These are phyloP conservation scores for Candida insectorum DNA, from an alignment of 805 yeast species.

Conservation along the genomic window DNA sequence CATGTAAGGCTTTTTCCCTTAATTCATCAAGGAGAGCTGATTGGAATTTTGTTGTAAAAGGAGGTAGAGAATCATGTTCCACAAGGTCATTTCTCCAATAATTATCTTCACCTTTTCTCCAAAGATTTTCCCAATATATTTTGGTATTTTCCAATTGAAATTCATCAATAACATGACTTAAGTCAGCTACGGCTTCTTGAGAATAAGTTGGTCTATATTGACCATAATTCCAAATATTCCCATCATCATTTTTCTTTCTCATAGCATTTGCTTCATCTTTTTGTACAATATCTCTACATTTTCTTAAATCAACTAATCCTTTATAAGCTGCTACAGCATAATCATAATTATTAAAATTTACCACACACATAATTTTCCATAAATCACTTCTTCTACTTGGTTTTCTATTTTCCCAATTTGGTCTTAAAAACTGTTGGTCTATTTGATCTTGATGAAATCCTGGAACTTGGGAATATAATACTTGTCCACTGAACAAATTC, in stretches of 20 bases:
- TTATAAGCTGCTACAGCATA: slow-evolving; percentile 70
- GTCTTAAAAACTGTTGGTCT: slow-evolving; percentile 68
- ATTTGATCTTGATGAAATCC: slow-evolving; percentile 57
- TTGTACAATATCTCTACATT: slow-evolving; percentile 63
- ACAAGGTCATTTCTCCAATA: slow-evolving; percentile 65
- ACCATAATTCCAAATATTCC: slow-evolving; percentile 81
- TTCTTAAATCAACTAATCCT: slow-evolving; percentile 69
- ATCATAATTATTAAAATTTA: slow-evolving; percentile 57
- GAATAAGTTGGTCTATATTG: slow-evolving; percentile 88
- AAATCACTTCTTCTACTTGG: slow-evolving; percentile 81
- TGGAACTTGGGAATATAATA: slow-evolving; percentile 82
- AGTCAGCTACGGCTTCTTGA: slow-evolving; percentile 88
- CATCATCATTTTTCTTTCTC: slow-evolving; percentile 71
- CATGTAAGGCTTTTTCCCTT: slow-evolving; percentile 37
- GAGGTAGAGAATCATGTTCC: slow-evolving; percentile 57
- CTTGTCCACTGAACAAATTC: slow-evolving; percentile 87
- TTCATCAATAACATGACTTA: slow-evolving; percentile 66
- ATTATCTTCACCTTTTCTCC: slow-evolving; percentile 80
- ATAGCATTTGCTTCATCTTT: slow-evolving; percentile 58
- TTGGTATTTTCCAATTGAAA: slow-evolving; percentile 46
- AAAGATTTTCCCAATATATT: slow-evolving; percentile 78
- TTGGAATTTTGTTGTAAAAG: slow-evolving; percentile 63
- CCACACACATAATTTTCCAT: slow-evolving; percentile 90
- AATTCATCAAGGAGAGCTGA: slow-evolving; percentile 62
- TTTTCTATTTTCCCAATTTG: slow-evolving; percentile 84